Percentiles rank a stretch among this genome's conserved stretches.
Conservation (phyloP, 768 basidiomycete genomes). For the Termitomyces sp. region DNA sequence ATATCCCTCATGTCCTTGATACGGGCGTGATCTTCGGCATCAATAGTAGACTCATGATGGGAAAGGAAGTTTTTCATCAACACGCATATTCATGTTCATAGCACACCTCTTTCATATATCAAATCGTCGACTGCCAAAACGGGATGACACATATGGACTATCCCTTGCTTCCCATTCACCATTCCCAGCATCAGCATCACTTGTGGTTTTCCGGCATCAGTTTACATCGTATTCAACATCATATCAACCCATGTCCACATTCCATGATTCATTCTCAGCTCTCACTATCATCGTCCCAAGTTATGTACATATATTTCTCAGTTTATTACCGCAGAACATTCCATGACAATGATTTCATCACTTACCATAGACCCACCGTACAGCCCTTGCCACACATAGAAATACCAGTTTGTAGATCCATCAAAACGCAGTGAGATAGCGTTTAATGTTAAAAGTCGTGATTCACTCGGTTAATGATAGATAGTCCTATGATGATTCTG, state of each 20-base stretch:
- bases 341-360: slow-evolving; percentile 3
- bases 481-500: not conserved
- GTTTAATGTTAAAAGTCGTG: not conserved
- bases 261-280: slow-evolving; percentile 5
- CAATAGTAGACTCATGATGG: not conserved
- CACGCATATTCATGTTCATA: slow-evolving; percentile 4
- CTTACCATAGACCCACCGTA: slow-evolving; percentile 1
- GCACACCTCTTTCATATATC: slow-evolving; percentile 1
- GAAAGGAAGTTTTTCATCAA: not conserved
- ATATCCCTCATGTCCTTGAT: slow-evolving; percentile 11
- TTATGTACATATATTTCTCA: slow-evolving; percentile 10
- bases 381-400: slow-evolving; percentile 2
- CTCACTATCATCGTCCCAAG: slow-evolving; percentile 10
- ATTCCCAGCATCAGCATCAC: slow-evolving; percentile 16
- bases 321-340: slow-evolving; percentile 5
- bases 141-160: not conserved
- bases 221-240: slow-evolving; percentile 15
- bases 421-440: not conserved
- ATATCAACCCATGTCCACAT: slow-evolving; percentile 8
- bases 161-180: slow-evolving; percentile 8
- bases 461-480: not conserved
- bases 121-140: not conserved
- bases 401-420: not conserved
- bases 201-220: slow-evolving; percentile 9
- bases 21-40: slow-evolving; percentile 4